Evolutionary conservation across 805 yeast species (phyloP).

Genomic region (Saccharomycopsis guyanensis): DNA sequence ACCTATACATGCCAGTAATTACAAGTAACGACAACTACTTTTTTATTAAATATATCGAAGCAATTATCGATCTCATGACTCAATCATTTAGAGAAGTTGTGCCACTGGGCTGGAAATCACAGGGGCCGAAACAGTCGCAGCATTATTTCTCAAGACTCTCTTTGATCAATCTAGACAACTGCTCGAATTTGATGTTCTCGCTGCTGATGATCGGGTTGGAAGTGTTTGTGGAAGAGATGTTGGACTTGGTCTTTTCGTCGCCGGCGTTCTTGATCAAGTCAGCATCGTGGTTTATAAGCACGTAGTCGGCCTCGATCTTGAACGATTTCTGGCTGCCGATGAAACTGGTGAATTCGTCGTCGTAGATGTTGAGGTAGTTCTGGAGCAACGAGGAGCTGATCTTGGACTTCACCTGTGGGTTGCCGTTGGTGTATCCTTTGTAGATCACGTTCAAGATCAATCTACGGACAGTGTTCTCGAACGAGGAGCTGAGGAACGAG

Average conservation of each 20-base stretch:
- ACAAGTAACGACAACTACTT: too few species aligned
- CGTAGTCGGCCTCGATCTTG: slow-evolving; percentile 7
- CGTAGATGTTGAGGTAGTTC: slow-evolving; percentile 18
- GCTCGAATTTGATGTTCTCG: slow-evolving; percentile 19
- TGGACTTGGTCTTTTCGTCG: not conserved
- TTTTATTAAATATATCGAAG: too few species aligned
- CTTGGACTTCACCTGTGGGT: slow-evolving; percentile 10
- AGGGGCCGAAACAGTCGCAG: too few species aligned
- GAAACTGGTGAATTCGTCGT: slow-evolving; percentile 14
- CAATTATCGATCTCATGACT: too few species aligned
- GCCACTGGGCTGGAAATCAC: too few species aligned
- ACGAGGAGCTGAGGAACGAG: slow-evolving; percentile 12
- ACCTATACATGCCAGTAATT: too few species aligned
- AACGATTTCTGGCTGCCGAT: slow-evolving; percentile 8
- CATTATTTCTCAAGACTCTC: slow-evolving; percentile 12
- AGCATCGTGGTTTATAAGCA: slow-evolving; percentile 16
- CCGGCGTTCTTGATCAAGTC: slow-evolving; percentile 7
- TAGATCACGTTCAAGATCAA: slow-evolving; percentile 15
- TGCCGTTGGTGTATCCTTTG: slow-evolving; percentile 17
- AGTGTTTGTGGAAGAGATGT: slow-evolving; percentile 8
- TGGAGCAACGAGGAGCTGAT: slow-evolving; percentile 16
- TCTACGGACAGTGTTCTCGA: slow-evolving; percentile 14
- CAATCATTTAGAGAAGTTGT: too few species aligned
- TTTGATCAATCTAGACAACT: slow-evolving; percentile 19
- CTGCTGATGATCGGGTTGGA: slow-evolving; percentile 15